Evolutionary conservation across 2,329 filamentous ascomycete genomes (phyloP), one percentile per base, ranked within the genome.

Genomic region (Pyricularia sp.): DNA sequence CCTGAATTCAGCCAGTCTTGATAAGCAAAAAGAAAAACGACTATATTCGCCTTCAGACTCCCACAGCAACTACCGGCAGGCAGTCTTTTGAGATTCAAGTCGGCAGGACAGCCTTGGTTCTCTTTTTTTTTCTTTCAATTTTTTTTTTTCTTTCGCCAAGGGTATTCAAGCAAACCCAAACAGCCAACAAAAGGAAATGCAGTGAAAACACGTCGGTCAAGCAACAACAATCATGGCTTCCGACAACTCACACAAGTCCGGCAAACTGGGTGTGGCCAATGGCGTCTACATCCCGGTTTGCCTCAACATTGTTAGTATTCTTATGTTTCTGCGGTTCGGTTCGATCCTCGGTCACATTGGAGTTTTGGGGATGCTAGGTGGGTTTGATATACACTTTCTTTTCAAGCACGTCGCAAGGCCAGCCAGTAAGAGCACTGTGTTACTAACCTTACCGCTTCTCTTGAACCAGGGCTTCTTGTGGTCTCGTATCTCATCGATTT

Each of bases 261-360:
- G 53, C 69, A 94, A 94, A 76, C 80, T 96, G 65, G 89, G 89
- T 49, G 87, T 86, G 9, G 85, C 91, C 69, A 90, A 87, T 4
- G 89, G 89, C 8, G 89, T 96, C 62, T 96, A 92, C 73, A 89
- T 96, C 19, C 91, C 91, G 1, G 91, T 91, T n/a, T 93, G 88
- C 67, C 79, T 96, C 69, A 96, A 94, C 74, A 91, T 96, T 57
- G 78, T 96, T 69, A 93, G 90, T 70, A 96, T 96, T 75, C 82
- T 96, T 67, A 96, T 96, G 90, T 96, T 96, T 76, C 80, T 96
- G 70, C 85, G 91, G 26, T 96, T 96, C 74, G 91, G 91, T 26
- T 87, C 91, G 70, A 90, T 96, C 65, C 79, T 96, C 26, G 91
- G 91, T 9, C 88, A 93, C 72, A 83, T 88, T 67, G 91, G 91